Percentiles rank a stretch among this genome's conserved stretches.
Evolutionary conservation across 495 filamentous ascomycete genomes (phyloP).

Genomic region (Aspergillus bridgeri): DNA sequence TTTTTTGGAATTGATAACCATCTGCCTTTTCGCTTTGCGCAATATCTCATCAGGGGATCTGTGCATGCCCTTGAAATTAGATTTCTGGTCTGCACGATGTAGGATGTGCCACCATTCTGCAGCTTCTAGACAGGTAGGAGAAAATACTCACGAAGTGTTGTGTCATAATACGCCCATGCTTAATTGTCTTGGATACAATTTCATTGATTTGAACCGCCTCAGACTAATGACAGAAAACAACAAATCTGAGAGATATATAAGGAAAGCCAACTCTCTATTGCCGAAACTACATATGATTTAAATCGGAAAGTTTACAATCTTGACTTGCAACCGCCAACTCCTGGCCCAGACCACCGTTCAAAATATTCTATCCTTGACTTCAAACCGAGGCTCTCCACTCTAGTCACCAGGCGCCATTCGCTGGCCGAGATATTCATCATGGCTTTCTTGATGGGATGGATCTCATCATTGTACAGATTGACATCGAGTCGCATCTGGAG

Average conservation of each 20-base stretch:
- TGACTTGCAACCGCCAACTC: neutral
- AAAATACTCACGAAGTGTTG: neutral
- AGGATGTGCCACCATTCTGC: neutral
- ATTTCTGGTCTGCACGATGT: neutral
- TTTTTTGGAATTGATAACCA: conserved; percentile 7
- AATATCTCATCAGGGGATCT: neutral
- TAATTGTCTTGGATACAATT: too few species aligned
- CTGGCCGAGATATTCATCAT: conserved; percentile 4
- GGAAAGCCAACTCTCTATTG: neutral
- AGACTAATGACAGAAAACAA: neutral
- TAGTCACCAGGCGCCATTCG: neutral
- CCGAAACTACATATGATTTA: neutral
- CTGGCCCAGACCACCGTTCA: neutral
- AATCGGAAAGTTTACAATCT: neutral
- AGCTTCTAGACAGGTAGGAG: neutral
- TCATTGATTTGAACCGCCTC: too few species aligned
- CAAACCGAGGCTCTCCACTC: neutral
- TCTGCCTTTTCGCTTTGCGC: neutral
- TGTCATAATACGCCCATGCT: neutral
- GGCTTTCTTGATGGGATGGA: neutral
- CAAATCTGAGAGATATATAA: neutral
- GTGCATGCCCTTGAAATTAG: neutral
- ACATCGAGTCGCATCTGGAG: conserved; percentile 3
- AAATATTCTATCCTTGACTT: neutral
- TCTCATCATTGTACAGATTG: conserved; percentile 10